phyloP scores from a whole-genome alignment of 768 basidiomycete species.

The Kwoniella sp. region DNA sequence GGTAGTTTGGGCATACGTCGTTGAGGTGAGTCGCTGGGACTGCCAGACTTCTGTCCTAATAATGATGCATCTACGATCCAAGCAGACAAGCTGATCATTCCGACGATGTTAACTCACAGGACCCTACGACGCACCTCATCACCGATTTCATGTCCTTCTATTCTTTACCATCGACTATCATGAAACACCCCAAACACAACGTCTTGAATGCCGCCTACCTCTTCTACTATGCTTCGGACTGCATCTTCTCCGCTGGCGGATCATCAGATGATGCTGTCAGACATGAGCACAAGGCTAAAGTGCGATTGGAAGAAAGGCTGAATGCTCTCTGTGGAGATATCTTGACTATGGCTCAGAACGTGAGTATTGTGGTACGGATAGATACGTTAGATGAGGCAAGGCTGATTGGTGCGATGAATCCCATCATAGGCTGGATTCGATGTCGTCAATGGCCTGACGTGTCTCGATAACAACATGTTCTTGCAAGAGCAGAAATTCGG shows the following conservation, averaged over 20 bases:
- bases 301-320: constrained; percentile 69
- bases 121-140: constrained; percentile 76
- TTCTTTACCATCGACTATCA: constrained; percentile 90
- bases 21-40: constrained; percentile 67
- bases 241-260: constrained; percentile 61
- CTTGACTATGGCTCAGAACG: constrained; percentile 72
- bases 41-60: not conserved
- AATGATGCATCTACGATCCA: not conserved
- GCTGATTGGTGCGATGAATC: not conserved
- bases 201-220: constrained; percentile 90
- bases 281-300: constrained; percentile 62
- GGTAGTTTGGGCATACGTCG: constrained; percentile 94
- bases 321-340: constrained; percentile 75
- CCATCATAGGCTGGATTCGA: constrained; percentile 74
- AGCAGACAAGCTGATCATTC: not conserved
- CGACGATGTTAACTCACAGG: constrained; percentile 60
- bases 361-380: constrained; percentile 38
- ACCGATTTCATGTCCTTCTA: constrained; percentile 98
- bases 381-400: not conserved
- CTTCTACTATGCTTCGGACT: constrained; percentile 89
- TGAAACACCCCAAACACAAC: constrained; percentile 70
- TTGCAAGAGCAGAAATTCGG: constrained; percentile 90
- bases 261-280: constrained; percentile 60
- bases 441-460: constrained; percentile 90
- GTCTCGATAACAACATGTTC: constrained; percentile 90